A percentile compares a stretch with the other conserved stretches of the same genome.
Evolutionary conservation across 192 early-diverging fungal genomes (phyloP).

Genomic region (Entomortierella chlamydospora): DNA sequence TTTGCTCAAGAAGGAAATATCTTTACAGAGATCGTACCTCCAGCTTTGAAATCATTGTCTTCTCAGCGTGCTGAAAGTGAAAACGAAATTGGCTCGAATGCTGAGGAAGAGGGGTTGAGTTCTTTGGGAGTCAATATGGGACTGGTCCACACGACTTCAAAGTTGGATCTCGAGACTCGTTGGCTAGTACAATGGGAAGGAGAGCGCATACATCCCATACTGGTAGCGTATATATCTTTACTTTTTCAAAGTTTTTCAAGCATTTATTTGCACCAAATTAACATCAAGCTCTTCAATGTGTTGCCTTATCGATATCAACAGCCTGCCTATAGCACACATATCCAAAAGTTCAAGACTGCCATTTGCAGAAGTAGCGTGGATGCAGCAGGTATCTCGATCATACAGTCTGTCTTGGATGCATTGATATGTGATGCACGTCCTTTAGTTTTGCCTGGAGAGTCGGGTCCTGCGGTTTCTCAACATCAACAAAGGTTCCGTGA

Average conservation of each 20-base stretch:
- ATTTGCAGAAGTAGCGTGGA: constrained; percentile 24
- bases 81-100: background rate
- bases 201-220: constrained; percentile 25
- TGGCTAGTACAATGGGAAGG: constrained; percentile 53
- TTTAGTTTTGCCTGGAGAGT: constrained; percentile 22
- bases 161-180: constrained; percentile 40
- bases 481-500: constrained; percentile 27
- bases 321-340: constrained; percentile 21
- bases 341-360: constrained; percentile 16
- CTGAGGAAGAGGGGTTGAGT: constrained; percentile 8
- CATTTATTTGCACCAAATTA: background rate
- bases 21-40: constrained; percentile 21
- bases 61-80: constrained; percentile 2
- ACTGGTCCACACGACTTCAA: constrained; percentile 35
- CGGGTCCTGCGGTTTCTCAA: constrained; percentile 1
- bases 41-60: constrained; percentile 16
- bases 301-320: background rate
- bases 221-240: constrained; percentile 7
- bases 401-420: constrained; percentile 21
- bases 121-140: constrained; percentile 33
- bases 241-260: no score
- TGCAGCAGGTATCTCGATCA: background rate
- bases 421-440: constrained; percentile 39
- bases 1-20: constrained; percentile 23
- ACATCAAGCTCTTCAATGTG: no score